A percentile compares a stretch with the other conserved stretches of the same genome.
Conservation (phyloP, 306 rosid genomes). For the Rosa lucieae region DNA sequence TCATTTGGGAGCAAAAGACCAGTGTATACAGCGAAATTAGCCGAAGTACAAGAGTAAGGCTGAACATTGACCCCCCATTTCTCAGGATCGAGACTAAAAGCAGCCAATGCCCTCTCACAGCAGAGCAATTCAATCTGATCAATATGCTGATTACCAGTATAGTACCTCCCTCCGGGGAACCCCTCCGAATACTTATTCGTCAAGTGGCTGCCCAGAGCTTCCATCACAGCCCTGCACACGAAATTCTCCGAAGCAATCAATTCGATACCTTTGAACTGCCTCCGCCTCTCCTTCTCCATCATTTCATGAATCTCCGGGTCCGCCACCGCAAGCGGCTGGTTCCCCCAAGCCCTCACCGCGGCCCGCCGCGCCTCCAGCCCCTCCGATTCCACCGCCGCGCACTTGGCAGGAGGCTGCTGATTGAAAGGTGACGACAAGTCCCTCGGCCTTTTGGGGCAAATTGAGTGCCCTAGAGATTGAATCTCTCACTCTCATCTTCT, state of each 20-base stretch:
- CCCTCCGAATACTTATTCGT: slow-evolving; percentile 88
- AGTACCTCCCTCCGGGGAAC: slow-evolving; percentile 74
- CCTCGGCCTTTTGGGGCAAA: slow-evolving; percentile 51
- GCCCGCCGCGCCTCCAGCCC: slow-evolving; percentile 37
- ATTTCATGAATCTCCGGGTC: slow-evolving; percentile 69
- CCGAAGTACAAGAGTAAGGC: slow-evolving; percentile 85
- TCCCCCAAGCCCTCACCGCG: slow-evolving; percentile 61
- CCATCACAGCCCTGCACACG: slow-evolving; percentile 87
- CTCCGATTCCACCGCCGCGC: slow-evolving; percentile 37
- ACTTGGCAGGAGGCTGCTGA: slow-evolving; percentile 38
- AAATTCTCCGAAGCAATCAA: slow-evolving; percentile 84
- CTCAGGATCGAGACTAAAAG: slow-evolving; percentile 62
- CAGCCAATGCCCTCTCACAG: slow-evolving; percentile 65
- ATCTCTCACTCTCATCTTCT: slow-evolving; percentile 40
- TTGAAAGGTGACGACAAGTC: slow-evolving; percentile 23
- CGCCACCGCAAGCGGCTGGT: slow-evolving; percentile 54
- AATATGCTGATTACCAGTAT: slow-evolving; percentile 66
- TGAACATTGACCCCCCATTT: slow-evolving; percentile 95
- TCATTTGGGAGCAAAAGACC: slow-evolving; percentile 75
- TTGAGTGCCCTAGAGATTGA: slow-evolving; percentile 55
- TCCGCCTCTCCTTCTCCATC: slow-evolving; percentile 71
- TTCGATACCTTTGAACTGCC: slow-evolving; percentile 74
- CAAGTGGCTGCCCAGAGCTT: slow-evolving; percentile 83
- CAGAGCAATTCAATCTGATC: slow-evolving; percentile 82
- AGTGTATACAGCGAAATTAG: slow-evolving; percentile 76